phyloP scores from a whole-genome alignment of 805 yeast genomes.

The Debaryomyces tyrocola region DNA sequence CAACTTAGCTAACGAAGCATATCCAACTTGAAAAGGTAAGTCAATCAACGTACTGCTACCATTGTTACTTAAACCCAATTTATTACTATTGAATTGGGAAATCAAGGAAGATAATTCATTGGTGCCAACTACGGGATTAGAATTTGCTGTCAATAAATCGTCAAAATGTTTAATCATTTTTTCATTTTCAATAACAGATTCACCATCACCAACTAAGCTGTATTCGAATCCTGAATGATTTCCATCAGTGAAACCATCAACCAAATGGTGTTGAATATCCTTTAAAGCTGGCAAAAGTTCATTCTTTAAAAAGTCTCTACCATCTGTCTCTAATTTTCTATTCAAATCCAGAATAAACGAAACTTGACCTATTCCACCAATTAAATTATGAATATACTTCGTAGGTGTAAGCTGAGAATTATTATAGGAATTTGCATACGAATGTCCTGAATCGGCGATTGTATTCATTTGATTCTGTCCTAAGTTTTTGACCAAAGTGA shows the following conservation, averaged over 20 bases:
- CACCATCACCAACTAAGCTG: constrained; percentile 60
- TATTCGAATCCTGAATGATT: constrained; percentile 37
- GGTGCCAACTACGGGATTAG: constrained; percentile 5
- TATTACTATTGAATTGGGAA: constrained; percentile 11
- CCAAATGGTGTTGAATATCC: constrained; percentile 47
- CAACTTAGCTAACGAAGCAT: constrained; percentile 63
- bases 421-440: constrained; percentile 72
- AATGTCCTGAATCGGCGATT: constrained; percentile 86
- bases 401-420: constrained; percentile 61
- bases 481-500: constrained; percentile 67
- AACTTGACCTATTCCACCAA: constrained; percentile 78
- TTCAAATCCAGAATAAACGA: constrained; percentile 64
- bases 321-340: constrained; percentile 42
- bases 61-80: constrained; percentile 9
- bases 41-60: constrained; percentile 49
- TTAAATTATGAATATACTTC: constrained; percentile 58
- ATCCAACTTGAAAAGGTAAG: constrained; percentile 87
- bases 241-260: constrained; percentile 25
- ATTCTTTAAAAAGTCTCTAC: constrained; percentile 32
- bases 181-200: constrained; percentile 36
- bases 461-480: constrained; percentile 76
- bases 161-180: constrained; percentile 33
- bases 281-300: constrained; percentile 67
- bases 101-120: constrained; percentile 16
- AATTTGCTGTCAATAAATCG: constrained; percentile 6